Evolutionary conservation across 495 filamentous ascomycete species (phyloP).

Genomic region (Penicillium desertorum): DNA sequence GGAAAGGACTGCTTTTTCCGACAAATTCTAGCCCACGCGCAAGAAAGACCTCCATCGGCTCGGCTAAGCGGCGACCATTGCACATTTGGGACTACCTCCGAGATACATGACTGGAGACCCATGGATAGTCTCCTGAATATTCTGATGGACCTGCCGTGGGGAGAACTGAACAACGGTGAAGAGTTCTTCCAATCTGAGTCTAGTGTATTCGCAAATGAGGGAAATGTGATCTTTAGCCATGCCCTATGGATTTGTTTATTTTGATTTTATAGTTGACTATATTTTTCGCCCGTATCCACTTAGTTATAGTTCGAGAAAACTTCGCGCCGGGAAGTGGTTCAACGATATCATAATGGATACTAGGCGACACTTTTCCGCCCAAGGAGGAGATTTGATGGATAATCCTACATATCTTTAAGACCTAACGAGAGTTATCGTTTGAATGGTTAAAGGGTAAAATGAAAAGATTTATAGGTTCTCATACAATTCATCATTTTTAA

Average conservation of each 20-base stretch:
- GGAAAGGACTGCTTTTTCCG: too few relatives aligned
- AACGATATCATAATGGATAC: conserved; percentile 10
- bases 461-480: neutral
- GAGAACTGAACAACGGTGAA: neutral
- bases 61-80: too few relatives aligned
- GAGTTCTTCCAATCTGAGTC: neutral
- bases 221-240: neutral
- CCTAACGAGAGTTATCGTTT: conserved; percentile 5
- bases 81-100: too few relatives aligned
- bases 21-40: too few relatives aligned
- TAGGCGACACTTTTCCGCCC: neutral
- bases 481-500: conserved; percentile 7
- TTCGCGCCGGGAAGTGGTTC: conserved; percentile 7
- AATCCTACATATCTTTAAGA: neutral
- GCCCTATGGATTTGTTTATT: neutral
- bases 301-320: conserved; percentile 12
- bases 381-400: neutral
- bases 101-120: neutral
- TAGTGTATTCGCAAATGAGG: neutral
- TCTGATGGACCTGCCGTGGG: neutral
- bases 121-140: neutral
- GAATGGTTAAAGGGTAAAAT: neutral
- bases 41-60: too few relatives aligned
- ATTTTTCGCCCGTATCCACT: neutral
- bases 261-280: neutral